phyloP scores from a whole-genome alignment of 305 asterid species.

The Plantago coronopus region DNA sequence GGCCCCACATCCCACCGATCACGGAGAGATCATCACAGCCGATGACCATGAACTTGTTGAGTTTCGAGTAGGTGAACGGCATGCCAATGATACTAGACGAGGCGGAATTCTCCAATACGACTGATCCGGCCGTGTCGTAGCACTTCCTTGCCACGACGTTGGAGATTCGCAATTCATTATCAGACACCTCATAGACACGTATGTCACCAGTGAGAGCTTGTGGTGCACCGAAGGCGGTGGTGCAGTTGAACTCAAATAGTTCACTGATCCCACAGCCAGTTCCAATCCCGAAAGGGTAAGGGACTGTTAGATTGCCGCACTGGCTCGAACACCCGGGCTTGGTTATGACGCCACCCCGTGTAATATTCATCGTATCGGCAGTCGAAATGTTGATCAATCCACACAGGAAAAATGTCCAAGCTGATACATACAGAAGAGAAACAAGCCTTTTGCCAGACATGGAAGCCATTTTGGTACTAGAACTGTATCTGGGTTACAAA shows the following conservation, averaged over 20 bases:
- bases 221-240: conserved; percentile 21
- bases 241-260: conserved; percentile 24
- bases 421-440: too few species aligned
- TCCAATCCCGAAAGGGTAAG: conserved; percentile 31
- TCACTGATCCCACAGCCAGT: conserved; percentile 12
- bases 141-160: conserved; percentile 21
- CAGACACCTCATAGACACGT: conserved; percentile 16
- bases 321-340: conserved; percentile 23
- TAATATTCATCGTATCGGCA: too few species aligned
- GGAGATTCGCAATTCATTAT: conserved; percentile 14
- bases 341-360: conserved; percentile 17
- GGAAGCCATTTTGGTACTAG: too few species aligned
- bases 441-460: too few species aligned
- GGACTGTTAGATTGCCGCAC: conserved; percentile 26
- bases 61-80: conserved; percentile 23
- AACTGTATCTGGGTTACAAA: too few species aligned
- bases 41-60: conserved; percentile 36
- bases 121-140: conserved; percentile 12
- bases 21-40: conserved; percentile 53
- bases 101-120: neutral
- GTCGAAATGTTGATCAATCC: too few species aligned
- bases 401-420: too few species aligned
- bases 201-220: conserved; percentile 9
- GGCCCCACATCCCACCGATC: conserved; percentile 24
- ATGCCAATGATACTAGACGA: neutral